Percentiles rank a stretch among this genome's conserved stretches.
phyloP scores from a whole-genome alignment of 1,284 basidiomycete species.

The Ceraceosorus bombacis region DNA sequence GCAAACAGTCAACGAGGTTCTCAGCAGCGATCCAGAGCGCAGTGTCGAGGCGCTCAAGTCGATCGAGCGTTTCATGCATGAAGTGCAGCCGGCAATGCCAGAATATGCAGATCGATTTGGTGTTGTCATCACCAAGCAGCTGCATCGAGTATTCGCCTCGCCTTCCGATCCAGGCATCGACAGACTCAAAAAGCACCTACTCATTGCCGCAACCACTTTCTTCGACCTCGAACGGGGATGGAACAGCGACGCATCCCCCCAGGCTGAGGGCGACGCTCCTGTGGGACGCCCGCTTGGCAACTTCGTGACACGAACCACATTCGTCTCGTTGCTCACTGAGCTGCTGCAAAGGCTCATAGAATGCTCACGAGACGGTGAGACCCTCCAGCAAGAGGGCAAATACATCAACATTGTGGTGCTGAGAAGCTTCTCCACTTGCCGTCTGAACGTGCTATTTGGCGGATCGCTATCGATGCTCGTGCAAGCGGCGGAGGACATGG shows the following conservation, averaged over 20 bases:
- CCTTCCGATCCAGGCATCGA: slow-evolving; percentile 10
- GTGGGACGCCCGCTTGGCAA: slow-evolving; percentile 27
- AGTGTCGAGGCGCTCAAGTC: slow-evolving; percentile 92
- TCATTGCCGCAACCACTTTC: slow-evolving; percentile 28
- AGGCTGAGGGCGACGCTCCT: background rate
- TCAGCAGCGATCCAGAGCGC: slow-evolving; percentile 71
- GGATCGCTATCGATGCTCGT: slow-evolving; percentile 70
- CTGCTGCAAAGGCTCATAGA: slow-evolving; percentile 86
- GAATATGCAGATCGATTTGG: slow-evolving; percentile 56
- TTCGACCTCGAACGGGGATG: slow-evolving; percentile 31
- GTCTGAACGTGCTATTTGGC: slow-evolving; percentile 83
- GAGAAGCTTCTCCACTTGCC: slow-evolving; percentile 80
- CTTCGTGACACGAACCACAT: slow-evolving; percentile 28
- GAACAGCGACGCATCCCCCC: slow-evolving; percentile 9
- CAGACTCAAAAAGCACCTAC: slow-evolving; percentile 38
- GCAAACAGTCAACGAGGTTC: slow-evolving; percentile 52
- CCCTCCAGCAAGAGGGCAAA: slow-evolving; percentile 56
- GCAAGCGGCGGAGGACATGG: slow-evolving; percentile 77
- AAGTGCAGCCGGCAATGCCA: slow-evolving; percentile 22
- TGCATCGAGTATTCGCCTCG: slow-evolving; percentile 22
- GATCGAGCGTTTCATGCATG: slow-evolving; percentile 44
- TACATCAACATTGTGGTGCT: slow-evolving; percentile 98
- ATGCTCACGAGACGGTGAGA: slow-evolving; percentile 23
- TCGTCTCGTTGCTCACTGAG: slow-evolving; percentile 58
- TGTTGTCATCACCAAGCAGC: slow-evolving; percentile 35